These are phyloP conservation scores for Oryza australiensis DNA, from an alignment of 176 grass and related monocot species.

Conservation along the genomic window DNA sequence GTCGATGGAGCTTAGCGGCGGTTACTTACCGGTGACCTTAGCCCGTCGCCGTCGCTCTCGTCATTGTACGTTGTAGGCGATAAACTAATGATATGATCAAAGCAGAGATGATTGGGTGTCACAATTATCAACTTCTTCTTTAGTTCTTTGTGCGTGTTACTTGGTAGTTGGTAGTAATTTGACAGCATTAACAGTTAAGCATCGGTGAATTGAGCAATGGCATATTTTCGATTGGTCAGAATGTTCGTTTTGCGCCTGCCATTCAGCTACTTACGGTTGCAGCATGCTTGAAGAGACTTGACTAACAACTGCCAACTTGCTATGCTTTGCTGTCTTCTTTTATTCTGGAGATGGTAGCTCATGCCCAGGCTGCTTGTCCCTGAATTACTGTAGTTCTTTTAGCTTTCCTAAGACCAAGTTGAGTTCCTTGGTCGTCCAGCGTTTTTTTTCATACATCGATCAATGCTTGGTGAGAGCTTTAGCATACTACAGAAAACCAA, in stretches of 20 bases:
- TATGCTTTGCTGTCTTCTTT: not conserved
- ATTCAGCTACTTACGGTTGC: not conserved
- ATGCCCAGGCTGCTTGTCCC: not conserved
- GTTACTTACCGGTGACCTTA: conserved; percentile 37
- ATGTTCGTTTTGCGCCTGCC: not conserved
- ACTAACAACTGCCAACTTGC: not conserved
- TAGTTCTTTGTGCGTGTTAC: not conserved
- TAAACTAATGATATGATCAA: conserved; percentile 46
- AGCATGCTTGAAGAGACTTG: conserved; percentile 12
- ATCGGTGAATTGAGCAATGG: not conserved
- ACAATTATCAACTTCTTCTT: not conserved
- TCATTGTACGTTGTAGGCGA: conserved; percentile 19
- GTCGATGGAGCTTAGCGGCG: conserved; percentile 28
- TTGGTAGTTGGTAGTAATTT: not conserved
- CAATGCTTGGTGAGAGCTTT: too few species aligned
- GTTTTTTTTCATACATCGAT: too few species aligned
- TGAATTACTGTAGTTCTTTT: not conserved
- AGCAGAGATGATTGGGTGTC: conserved; percentile 33
- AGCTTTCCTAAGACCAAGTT: not conserved
- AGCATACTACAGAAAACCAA: not conserved
- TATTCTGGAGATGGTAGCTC: not conserved
- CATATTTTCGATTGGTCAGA: conserved; percentile 4
- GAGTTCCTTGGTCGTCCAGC: too few species aligned
- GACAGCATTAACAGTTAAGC: conserved; percentile 6
- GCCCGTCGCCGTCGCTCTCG: conserved; percentile 32